phyloP scores from a whole-genome alignment of 2,329 filamentous ascomycete genomes.

The Botryotinia globosa region DNA sequence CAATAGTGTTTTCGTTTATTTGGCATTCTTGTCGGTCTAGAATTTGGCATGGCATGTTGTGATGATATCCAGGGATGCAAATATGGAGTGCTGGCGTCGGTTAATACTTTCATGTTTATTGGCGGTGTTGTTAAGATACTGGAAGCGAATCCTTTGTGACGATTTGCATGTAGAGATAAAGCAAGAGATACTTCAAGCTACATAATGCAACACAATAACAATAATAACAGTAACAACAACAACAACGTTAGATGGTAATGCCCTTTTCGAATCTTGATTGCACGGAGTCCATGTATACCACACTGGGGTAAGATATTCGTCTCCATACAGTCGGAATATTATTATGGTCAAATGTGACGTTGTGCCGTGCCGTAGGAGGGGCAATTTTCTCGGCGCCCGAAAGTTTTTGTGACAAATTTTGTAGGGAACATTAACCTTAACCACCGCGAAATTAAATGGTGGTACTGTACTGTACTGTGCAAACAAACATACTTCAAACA shows the following conservation, averaged over 20 bases:
- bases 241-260: background rate
- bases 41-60: conserved; percentile 15
- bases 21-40: conserved; percentile 11
- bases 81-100: conserved; percentile 17
- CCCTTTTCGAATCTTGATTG: background rate
- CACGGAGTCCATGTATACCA: background rate
- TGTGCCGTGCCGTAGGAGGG: conserved; percentile 1
- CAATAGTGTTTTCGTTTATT: conserved; percentile 19
- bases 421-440: background rate
- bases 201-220: background rate
- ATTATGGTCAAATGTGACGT: background rate
- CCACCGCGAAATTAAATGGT: background rate
- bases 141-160: background rate
- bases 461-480: no score
- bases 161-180: conserved; percentile 1
- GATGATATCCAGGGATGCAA: conserved; percentile 23
- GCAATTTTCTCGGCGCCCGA: conserved; percentile 8
- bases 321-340: background rate
- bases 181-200: background rate
- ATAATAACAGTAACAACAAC: background rate
- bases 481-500: background rate
- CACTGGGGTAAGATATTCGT: background rate
- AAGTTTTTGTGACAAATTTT: background rate
- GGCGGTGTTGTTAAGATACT: background rate
- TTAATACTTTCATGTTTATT: background rate